Evolutionary conservation across 768 basidiomycete genomes (phyloP).

Genomic region (Kwoniella newhampshirensis): DNA sequence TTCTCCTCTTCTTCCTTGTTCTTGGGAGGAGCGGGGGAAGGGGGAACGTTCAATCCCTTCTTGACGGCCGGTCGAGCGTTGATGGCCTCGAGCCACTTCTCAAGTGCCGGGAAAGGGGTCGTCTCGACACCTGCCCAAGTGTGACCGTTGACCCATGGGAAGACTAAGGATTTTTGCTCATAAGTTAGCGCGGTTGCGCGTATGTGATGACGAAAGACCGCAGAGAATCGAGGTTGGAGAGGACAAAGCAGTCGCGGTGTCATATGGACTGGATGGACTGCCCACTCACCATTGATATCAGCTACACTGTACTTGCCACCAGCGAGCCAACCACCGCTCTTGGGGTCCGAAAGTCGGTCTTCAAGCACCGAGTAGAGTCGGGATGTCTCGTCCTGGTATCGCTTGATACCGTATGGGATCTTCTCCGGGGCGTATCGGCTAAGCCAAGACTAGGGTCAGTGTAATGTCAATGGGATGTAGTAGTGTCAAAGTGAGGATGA

Average conservation of each 20-base stretch:
- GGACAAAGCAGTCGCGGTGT: background rate
- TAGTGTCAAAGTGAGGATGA: background rate
- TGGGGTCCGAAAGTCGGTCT: slow-evolving; percentile 61
- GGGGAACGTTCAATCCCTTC: slow-evolving; percentile 52
- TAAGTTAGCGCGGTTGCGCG: too few species aligned
- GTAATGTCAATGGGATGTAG: background rate
- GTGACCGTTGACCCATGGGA: slow-evolving; percentile 61
- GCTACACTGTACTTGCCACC: slow-evolving; percentile 73
- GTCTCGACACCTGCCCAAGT: slow-evolving; percentile 61
- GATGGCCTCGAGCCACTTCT: slow-evolving; percentile 59
- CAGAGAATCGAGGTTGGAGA: background rate
- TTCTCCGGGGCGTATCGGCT: slow-evolving; percentile 52
- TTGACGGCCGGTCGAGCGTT: slow-evolving; percentile 52
- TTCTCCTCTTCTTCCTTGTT: slow-evolving; percentile 51
- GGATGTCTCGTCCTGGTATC: slow-evolving; percentile 77
- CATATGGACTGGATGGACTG: background rate
- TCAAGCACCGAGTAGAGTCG: slow-evolving; percentile 82
- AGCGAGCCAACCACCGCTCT: slow-evolving; percentile 72
- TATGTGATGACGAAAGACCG: background rate
- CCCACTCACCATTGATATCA: slow-evolving; percentile 48
- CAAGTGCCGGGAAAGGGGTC: slow-evolving; percentile 66
- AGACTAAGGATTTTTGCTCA: slow-evolving; percentile 34
- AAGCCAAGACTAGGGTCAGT: slow-evolving; percentile 33
- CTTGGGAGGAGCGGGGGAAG: slow-evolving; percentile 27
- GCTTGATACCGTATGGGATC: slow-evolving; percentile 55